Evolutionary conservation across 208 protist genomes (phyloP).

Genomic region (Porcisia hertigi): DNA sequence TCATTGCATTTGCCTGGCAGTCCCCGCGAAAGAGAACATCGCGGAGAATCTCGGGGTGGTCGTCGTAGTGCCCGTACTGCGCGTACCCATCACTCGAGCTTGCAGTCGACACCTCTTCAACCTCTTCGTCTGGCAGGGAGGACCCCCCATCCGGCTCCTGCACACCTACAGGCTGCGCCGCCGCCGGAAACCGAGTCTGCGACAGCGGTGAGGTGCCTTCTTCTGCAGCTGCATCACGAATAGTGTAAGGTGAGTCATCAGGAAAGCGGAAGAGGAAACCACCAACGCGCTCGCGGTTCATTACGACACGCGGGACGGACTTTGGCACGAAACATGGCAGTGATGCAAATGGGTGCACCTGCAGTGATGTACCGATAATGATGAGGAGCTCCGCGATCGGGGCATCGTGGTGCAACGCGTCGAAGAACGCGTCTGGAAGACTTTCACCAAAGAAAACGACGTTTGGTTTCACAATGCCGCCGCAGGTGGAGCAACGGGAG

Average conservation of each 20-base stretch:
- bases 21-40: conserved; percentile 82
- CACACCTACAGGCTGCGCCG: neutral
- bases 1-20: conserved; percentile 62
- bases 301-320: conserved; percentile 84
- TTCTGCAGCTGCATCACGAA: neutral
- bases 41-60: conserved; percentile 32
- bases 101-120: neutral
- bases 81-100: conserved; percentile 66
- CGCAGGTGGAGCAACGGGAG: conserved; percentile 64
- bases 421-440: conserved; percentile 89
- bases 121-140: neutral
- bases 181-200: neutral
- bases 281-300: conserved; percentile 88
- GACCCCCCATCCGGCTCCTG: too few species aligned
- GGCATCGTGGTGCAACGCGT: conserved; percentile 68
- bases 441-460: conserved; percentile 97
- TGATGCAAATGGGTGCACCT: conserved; percentile 93
- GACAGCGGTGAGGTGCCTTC: neutral
- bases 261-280: conserved; percentile 76
- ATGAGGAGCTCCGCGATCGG: conserved; percentile 86
- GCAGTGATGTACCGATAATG: conserved; percentile 95
- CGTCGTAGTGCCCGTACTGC: conserved; percentile 38
- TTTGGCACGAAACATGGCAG: conserved; percentile 61
- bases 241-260: conserved; percentile 24
- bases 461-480: conserved; percentile 94